Base-by-base conservation (phyloP, 1,139 yeast genomes). In the Blastobotrys elegans region DNA sequence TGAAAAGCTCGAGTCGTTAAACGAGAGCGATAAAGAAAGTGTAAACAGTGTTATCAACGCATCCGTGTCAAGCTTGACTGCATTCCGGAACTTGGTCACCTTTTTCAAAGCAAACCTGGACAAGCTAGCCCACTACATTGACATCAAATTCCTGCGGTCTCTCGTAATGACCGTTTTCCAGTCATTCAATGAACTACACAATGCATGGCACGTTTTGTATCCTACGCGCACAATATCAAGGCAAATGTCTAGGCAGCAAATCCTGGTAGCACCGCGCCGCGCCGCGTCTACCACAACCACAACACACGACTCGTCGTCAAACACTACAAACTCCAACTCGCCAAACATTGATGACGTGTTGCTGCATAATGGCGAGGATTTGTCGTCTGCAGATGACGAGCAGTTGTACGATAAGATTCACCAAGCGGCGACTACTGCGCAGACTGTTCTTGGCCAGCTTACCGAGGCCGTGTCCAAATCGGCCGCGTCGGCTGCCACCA, bases 391-490 rank as follows among this genome's bases (percentile, higher is more conserved):
- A 26, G 97, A 89, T 62, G 84, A 79, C 34, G 84, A 79, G 33
- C 84, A 83, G 55, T 69, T 92, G 47, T 86, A 83, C 58, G 82
- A 79, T 39, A 77, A 92, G n/a, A 76, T 90, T 38, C 78, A 75
- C 38, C 74, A 77, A 29, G 94, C 96, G 0, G 80, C 90, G 1
- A 71, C 77, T 36, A 81, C 85, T 51, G 94, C 96, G 0, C 88
- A 83, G 57, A 77, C 79, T 6, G 96, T 89, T 2, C 80, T 88
- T 58, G 75, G 84, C 16, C 94, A 87, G 58, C 69, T 90, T 48
- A 86, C 88, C 21, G 77, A 78, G 50, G 90, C 94, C 0, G 80
- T 90, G 40, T 76, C 85, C 20, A 80, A 81, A 56, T 79, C 83
- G 55, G 94, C 95, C 0, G 68, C 77, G 26, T 80, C 80, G 0